Evolutionary conservation across 2,329 filamentous ascomycete genomes (phyloP).

Genomic region (Volutella citrinella): DNA sequence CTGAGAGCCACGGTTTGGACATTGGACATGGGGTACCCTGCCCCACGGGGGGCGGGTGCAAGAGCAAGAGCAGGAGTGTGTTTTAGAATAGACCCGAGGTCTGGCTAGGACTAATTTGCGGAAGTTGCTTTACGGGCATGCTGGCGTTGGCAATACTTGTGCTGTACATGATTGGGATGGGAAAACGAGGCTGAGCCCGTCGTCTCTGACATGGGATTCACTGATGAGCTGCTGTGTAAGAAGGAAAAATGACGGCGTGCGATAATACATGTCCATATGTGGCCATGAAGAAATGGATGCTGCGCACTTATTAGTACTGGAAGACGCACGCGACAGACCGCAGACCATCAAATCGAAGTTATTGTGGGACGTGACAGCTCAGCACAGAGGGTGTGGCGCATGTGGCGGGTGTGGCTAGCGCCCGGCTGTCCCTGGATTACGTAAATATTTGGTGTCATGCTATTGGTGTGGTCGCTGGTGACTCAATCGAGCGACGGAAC

Average conservation of each 20-base stretch:
- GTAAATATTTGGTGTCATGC: constrained; percentile 2
- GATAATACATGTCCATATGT: constrained; percentile 22
- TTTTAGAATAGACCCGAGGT: constrained; percentile 1
- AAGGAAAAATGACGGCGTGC: constrained; percentile 26
- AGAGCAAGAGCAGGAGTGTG: neutral
- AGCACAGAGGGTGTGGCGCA: constrained; percentile 11
- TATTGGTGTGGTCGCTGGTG: constrained; percentile 21
- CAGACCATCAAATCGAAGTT: no score
- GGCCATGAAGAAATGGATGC: constrained; percentile 1
- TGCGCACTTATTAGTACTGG: no score
- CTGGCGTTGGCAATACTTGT: constrained; percentile 25
- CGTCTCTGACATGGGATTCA: constrained; percentile 10
- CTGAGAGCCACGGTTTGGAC: constrained; percentile 5
- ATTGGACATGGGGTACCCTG: neutral
- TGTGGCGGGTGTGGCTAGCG: constrained; percentile 6
- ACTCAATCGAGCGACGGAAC: constrained; percentile 18
- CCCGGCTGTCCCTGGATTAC: constrained; percentile 14
- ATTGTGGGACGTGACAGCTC: no score
- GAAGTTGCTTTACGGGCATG: constrained; percentile 20
- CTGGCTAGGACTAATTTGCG: constrained; percentile 14
- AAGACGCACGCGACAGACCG: no score
- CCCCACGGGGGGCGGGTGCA: neutral
- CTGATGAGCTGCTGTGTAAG: constrained; percentile 23
- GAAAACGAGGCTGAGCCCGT: constrained; percentile 15
- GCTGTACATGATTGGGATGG: constrained; percentile 22